A percentile compares a stretch with the other conserved stretches of the same genome.
These are phyloP conservation scores for Penicillium ochrochloron DNA, from an alignment of 495 filamentous ascomycete species.

Conservation along the genomic window DNA sequence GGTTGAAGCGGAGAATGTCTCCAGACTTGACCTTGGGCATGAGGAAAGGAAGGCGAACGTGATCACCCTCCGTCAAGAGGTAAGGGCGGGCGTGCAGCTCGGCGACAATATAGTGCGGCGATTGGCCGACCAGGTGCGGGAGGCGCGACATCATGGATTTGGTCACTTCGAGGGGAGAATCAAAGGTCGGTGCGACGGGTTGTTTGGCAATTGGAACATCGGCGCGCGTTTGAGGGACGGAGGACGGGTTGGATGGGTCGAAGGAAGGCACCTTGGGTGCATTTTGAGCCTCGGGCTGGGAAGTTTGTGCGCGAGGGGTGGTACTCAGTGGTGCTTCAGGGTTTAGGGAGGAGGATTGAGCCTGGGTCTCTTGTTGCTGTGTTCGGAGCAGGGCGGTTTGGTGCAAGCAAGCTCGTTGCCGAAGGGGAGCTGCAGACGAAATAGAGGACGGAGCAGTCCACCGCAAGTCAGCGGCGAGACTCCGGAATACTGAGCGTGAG, in stretches of 20 bases:
- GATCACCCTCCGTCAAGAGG: slow-evolving; percentile 86
- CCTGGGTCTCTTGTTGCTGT: slow-evolving; percentile 27
- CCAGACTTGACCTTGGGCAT: slow-evolving; percentile 84
- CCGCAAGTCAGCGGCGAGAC: slow-evolving; percentile 41
- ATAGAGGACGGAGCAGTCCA: slow-evolving; percentile 38
- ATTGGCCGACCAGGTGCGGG: slow-evolving; percentile 77
- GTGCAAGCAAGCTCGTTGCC: slow-evolving; percentile 38
- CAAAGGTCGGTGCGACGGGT: slow-evolving; percentile 42
- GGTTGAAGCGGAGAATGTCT: slow-evolving; percentile 83
- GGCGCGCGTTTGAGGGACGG: slow-evolving; percentile 27
- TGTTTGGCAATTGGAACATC: slow-evolving; percentile 39
- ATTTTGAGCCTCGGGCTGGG: slow-evolving; percentile 21
- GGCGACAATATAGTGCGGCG: slow-evolving; percentile 80
- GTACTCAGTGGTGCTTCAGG: slow-evolving; percentile 40
- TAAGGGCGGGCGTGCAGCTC: slow-evolving; percentile 89
- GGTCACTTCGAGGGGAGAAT: slow-evolving; percentile 48
- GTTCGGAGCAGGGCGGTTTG: slow-evolving; percentile 28
- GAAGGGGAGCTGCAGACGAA: slow-evolving; percentile 45
- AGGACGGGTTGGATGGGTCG: slow-evolving; percentile 22
- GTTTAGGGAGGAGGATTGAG: slow-evolving; percentile 28
- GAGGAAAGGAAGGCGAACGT: slow-evolving; percentile 89
- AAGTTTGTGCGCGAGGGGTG: slow-evolving; percentile 33
- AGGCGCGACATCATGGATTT: slow-evolving; percentile 68
- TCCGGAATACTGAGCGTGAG: slow-evolving; percentile 45
- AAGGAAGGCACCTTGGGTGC: slow-evolving; percentile 13